Evolutionary conservation across 2,329 filamentous ascomycete genomes (phyloP), one percentile per base, ranked within the genome.

Genomic region (Cladosporium halotolerans): DNA sequence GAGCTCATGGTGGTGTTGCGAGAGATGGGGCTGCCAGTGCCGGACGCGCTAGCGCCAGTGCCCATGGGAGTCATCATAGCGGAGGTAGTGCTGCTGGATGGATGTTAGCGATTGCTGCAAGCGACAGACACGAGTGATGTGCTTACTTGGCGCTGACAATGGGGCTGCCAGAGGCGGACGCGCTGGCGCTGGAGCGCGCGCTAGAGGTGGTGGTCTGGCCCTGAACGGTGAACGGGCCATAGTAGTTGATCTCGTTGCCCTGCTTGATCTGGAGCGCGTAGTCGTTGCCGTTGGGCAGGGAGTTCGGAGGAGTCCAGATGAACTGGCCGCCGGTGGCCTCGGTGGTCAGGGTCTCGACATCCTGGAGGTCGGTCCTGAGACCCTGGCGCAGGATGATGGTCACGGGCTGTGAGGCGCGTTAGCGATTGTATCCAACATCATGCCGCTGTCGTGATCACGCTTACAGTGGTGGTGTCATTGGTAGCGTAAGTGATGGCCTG

Each of bases 181-280:
- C 61, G 59, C 18, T 64, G 64, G 55, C 66, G 46, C 66, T 58
- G 9, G 67, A 52, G 16, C 61, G 64, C 38, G 60, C 58, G 44
- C 56, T 52, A 9, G 47, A 13, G 55, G 42, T 16, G 38, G 61
- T 48, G 9, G 55, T 40, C 49, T 43, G 43, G 18, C 73, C 73
- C 34, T 68, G 66, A 43, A 80, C 64, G 32, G 64, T 62, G 65
- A 84, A 73, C 31, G 73, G 73, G 42, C 74, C 77, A 43, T 75
- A 79, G 71, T 82, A 84, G 71, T 84, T 84, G 65, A 71, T 62
- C 45, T 70, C 58, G 44, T 67, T 68, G 55, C 72, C 76, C 63
- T 83, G 80, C 11, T 62, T 65, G 68, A 85, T 82, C 66, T 82
- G 68, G 54, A 84, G 75, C 52, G 82, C 80, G 63, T 84, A 84